Evolutionary conservation across 179 eudicot species (phyloP).

Genomic region (Silene coronaria): DNA sequence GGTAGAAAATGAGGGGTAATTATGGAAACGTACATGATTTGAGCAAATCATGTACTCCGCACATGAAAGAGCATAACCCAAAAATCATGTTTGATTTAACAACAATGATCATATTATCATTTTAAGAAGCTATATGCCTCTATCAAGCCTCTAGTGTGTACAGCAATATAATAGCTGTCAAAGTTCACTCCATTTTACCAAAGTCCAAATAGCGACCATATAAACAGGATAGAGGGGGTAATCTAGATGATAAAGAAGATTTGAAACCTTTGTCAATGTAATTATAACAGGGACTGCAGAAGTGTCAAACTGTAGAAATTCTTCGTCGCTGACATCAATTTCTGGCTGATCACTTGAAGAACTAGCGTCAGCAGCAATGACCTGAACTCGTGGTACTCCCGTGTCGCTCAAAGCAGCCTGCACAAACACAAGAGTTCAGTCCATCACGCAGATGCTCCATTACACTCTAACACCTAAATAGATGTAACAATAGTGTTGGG

Average conservation of each 20-base stretch:
- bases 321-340: slow-evolving; percentile 86
- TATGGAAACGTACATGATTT: too few relatives aligned
- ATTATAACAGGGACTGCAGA: slow-evolving; percentile 69
- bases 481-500: not conserved
- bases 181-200: not conserved
- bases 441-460: not conserved
- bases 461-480: not conserved
- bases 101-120: not conserved
- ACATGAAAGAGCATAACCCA: too few relatives aligned
- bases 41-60: too few relatives aligned
- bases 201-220: not conserved
- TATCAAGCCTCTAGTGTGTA: not conserved
- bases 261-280: slow-evolving; percentile 70
- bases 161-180: not conserved
- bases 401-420: slow-evolving; percentile 93
- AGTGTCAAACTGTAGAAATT: slow-evolving; percentile 77
- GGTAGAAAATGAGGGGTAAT: too few relatives aligned
- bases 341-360: slow-evolving; percentile 72
- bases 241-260: not conserved
- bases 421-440: not conserved
- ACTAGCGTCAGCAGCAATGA: slow-evolving; percentile 50
- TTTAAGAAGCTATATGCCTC: not conserved
- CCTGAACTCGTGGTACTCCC: slow-evolving; percentile 69
- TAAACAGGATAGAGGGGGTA: not conserved
- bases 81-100: not conserved